These are phyloP conservation scores for Fraxinus excelsior DNA, from an alignment of 257 asterid genomes.

Conservation along the genomic window DNA sequence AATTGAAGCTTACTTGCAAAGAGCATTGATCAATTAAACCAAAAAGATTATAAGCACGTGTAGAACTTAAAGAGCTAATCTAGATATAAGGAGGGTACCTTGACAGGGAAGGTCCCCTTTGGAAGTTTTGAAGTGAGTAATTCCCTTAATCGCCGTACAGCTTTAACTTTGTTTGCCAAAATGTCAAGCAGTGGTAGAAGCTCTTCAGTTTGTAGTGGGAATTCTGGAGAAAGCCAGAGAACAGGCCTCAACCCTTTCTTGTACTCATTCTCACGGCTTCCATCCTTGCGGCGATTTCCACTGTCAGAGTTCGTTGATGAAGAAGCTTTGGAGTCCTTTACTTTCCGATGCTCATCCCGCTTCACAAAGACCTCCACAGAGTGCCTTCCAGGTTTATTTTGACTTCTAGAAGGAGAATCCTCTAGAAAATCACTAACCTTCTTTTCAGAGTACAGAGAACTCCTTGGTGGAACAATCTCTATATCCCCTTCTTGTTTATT, in stretches of 20 bases:
- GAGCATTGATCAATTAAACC: neutral
- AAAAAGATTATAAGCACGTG: constrained; percentile 12
- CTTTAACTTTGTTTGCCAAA: constrained; percentile 94
- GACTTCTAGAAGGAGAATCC: constrained; percentile 57
- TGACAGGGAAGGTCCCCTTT: constrained; percentile 88
- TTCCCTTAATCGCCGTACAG: constrained; percentile 83
- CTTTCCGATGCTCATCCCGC: constrained; percentile 70
- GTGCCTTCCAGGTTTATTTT: constrained; percentile 63
- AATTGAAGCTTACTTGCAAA: neutral
- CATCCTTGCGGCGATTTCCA: constrained; percentile 67
- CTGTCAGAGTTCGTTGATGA: constrained; percentile 53
- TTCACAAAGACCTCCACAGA: constrained; percentile 72
- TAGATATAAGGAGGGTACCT: constrained; percentile 50
- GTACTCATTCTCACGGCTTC: constrained; percentile 72
- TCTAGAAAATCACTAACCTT: constrained; percentile 69
- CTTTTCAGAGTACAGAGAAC: constrained; percentile 65
- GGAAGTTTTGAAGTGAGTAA: constrained; percentile 89
- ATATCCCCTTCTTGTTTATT: constrained; percentile 57
- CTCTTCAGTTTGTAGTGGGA: constrained; percentile 83
- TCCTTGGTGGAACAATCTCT: constrained; percentile 65
- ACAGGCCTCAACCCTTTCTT: constrained; percentile 95
- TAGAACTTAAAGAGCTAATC: constrained; percentile 8
- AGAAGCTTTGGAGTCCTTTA: constrained; percentile 63
- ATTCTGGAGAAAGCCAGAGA: constrained; percentile 93
- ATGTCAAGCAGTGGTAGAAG: constrained; percentile 92